Evolutionary conservation across 2,329 filamentous ascomycete species (phyloP).

Genomic region (Pseudogymnoascus sp.): DNA sequence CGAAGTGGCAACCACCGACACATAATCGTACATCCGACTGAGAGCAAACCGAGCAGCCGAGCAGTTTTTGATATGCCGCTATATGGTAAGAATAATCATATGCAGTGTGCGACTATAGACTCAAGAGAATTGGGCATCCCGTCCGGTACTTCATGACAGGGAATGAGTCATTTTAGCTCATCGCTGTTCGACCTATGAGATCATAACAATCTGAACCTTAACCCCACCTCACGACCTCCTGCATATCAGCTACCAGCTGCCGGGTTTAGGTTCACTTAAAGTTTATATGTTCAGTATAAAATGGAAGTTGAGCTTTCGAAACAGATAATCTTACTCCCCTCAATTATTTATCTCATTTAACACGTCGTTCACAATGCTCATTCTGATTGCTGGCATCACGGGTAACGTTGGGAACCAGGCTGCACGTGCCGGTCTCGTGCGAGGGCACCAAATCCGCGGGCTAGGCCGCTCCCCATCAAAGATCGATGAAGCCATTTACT

Average conservation of each 20-base stretch:
- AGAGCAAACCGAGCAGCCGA: no score
- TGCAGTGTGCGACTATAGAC: not conserved
- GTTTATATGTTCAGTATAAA: not conserved
- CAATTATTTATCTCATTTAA: not conserved
- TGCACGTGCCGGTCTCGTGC: not conserved
- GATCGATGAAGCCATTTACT: not conserved
- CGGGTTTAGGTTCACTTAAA: not conserved
- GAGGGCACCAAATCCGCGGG: not conserved
- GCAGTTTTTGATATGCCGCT: not conserved
- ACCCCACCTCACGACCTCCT: not conserved
- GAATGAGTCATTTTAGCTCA: not conserved
- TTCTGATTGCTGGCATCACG: not conserved
- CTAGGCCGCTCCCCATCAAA: not conserved
- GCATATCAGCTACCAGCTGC: not conserved
- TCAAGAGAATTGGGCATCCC: not conserved
- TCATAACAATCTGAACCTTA: not conserved
- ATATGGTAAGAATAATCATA: not conserved
- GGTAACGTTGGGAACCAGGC: not conserved
- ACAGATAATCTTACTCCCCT: not conserved
- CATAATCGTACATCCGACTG: not conserved
- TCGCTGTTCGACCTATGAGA: not conserved
- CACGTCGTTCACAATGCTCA: not conserved
- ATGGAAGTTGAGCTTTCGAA: not conserved
- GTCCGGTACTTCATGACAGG: not conserved
- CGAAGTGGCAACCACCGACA: not conserved